Percentiles rank a stretch among this genome's conserved stretches.
Evolutionary conservation across 371 early-diverging fungal species (phyloP).

Genomic region (Rhizopus stolonifer): DNA sequence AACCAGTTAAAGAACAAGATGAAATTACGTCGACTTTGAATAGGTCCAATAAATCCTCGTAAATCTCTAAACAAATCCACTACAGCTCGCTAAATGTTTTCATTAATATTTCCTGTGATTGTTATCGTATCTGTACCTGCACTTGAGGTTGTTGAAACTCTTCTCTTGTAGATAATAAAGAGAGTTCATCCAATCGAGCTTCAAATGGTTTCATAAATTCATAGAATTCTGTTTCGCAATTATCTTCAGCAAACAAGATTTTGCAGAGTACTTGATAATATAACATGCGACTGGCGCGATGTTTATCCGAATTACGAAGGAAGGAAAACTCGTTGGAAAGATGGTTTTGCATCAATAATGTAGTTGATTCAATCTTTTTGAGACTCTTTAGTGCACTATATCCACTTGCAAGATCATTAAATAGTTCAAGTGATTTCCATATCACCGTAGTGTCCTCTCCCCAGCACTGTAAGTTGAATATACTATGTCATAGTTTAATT

Average conservation of each 20-base stretch:
- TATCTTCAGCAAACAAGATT: slow-evolving; percentile 70
- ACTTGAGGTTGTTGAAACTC: slow-evolving; percentile 46
- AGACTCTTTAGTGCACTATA: slow-evolving; percentile 72
- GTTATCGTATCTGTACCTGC: too few species aligned
- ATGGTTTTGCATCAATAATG: slow-evolving; percentile 73
- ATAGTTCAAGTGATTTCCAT: slow-evolving; percentile 54
- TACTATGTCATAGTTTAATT: slow-evolving; percentile 8
- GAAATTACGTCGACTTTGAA: slow-evolving; percentile 58
- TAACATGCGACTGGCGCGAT: slow-evolving; percentile 58
- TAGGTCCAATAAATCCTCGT: slow-evolving; percentile 70
- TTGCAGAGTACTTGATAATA: slow-evolving; percentile 81
- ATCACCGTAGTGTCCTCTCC: slow-evolving; percentile 30
- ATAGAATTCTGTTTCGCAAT: slow-evolving; percentile 57
- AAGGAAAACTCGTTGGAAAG: slow-evolving; percentile 71
- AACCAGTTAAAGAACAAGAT: slow-evolving; percentile 82
- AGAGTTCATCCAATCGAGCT: slow-evolving; percentile 46
- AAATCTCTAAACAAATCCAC: slow-evolving; percentile 76
- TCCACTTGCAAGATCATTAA: slow-evolving; percentile 77
- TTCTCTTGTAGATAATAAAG: slow-evolving; percentile 33
- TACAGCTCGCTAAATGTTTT: slow-evolving; percentile 21
- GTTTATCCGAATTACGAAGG: slow-evolving; percentile 40
- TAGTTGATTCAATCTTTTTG: slow-evolving; percentile 70
- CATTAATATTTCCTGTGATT: too few species aligned
- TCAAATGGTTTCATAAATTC: slow-evolving; percentile 79
- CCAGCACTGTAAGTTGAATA: slow-evolving; percentile 34